Percentiles rank a stretch among this genome's conserved stretches.
These are phyloP conservation scores for Stygiomarasmius scandens DNA, from an alignment of 1,284 basidiomycete species.

Conservation along the genomic window DNA sequence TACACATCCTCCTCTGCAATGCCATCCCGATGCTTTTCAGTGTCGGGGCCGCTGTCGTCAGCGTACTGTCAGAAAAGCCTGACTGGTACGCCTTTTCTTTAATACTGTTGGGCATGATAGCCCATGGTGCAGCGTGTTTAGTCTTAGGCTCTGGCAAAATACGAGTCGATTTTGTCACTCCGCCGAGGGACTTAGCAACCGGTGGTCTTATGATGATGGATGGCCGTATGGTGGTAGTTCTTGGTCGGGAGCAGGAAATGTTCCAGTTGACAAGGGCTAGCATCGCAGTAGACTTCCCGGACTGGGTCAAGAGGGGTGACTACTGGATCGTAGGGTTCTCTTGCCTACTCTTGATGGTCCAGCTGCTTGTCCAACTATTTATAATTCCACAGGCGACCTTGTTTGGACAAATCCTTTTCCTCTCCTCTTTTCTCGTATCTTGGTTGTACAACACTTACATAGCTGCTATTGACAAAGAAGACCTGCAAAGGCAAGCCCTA, in stretches of 20 bases:
- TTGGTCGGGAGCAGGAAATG: constrained; percentile 23
- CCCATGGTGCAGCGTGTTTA: background rate
- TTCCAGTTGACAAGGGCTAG: constrained; percentile 31
- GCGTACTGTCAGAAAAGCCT: background rate
- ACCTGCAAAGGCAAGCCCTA: constrained; percentile 27
- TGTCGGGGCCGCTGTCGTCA: background rate
- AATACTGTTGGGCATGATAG: background rate
- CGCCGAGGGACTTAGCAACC: background rate
- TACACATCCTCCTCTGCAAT: background rate
- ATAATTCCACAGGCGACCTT: constrained; percentile 31
- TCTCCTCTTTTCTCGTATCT: constrained; percentile 29
- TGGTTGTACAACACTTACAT: constrained; percentile 31
- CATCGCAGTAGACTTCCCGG: constrained; percentile 26
- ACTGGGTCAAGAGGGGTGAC: constrained; percentile 20
- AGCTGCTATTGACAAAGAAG: constrained; percentile 32
- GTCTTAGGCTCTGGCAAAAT: background rate
- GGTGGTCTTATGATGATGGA: background rate
- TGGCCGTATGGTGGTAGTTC: background rate
- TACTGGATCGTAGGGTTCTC: constrained; percentile 26
- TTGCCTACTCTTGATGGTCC: constrained; percentile 29
- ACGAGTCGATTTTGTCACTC: background rate
- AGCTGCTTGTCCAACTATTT: constrained; percentile 32
- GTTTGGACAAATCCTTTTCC: constrained; percentile 36
- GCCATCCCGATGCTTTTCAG: background rate
- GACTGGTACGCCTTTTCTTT: background rate